A percentile compares a stretch with the other conserved stretches of the same genome.
These are phyloP conservation scores for Kwoniella botswanensis DNA, from an alignment of 768 basidiomycete species.

Conservation along the genomic window DNA sequence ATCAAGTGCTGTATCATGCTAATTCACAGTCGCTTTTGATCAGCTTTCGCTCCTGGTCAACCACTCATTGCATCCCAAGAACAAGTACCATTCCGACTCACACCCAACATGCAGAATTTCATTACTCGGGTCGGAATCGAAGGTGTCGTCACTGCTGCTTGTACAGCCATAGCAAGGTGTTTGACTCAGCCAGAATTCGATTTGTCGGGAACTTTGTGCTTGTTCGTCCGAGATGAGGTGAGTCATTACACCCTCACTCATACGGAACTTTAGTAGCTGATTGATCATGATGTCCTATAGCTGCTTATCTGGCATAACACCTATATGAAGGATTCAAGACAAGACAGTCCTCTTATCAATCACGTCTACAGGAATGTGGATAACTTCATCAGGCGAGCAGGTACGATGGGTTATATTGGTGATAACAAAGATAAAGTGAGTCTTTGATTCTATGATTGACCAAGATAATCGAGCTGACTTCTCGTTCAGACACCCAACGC, in stretches of 20 bases:
- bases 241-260: constrained; percentile 68
- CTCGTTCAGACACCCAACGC: constrained; percentile 62
- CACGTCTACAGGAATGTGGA: constrained; percentile 55
- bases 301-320: constrained; percentile 46
- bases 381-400: constrained; percentile 51
- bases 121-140: constrained; percentile 86
- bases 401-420: constrained; percentile 51
- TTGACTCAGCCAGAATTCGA: constrained; percentile 95
- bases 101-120: constrained; percentile 94
- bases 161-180: constrained; percentile 88
- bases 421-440: constrained; percentile 54
- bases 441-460: not conserved
- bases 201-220: constrained; percentile 84
- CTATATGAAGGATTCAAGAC: constrained; percentile 48
- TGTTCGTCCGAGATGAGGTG: constrained; percentile 93
- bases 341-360: constrained; percentile 46
- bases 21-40: not conserved
- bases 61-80: constrained; percentile 77
- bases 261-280: not conserved
- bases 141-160: constrained; percentile 80
- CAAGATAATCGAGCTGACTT: not conserved
- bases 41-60: constrained; percentile 59
- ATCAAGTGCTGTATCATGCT: not conserved
- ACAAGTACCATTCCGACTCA: constrained; percentile 93
- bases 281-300: constrained; percentile 42